Evolutionary conservation across 257 asterid genomes (phyloP), one percentile per base, ranked within the genome.

Genomic region (Schizonepeta tenuifolia): DNA sequence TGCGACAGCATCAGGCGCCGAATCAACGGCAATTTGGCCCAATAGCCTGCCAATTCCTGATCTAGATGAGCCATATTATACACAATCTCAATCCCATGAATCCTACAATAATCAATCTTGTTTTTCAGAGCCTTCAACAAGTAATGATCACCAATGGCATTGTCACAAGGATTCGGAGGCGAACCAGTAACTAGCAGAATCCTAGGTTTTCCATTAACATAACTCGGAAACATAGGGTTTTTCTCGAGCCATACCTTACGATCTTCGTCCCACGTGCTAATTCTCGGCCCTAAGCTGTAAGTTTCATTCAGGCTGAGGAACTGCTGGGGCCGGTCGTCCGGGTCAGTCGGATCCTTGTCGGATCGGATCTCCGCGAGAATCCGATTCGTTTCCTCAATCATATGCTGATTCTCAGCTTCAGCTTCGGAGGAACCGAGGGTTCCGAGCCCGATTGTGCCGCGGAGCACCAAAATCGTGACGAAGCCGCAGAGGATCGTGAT

Each of bases 61-160:
- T 94, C 97, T 81, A 94, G 78, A 79, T 89, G 91, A 15, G 97
- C 98, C 96, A 91, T 91, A 65, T 94, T 91, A 69, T 91, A 91
- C 28, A 91, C 89, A 71, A 91, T 89, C 80, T 94, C 98, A 79
- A 94, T 89, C 77, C 96, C 98, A 72, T 94, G 98, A 58, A 94
- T 82, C 81, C 98, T 83, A 81, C 98, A 94, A 57, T 94, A 94
- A 79, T 94, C 98, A 81, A 94, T 84, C 77, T 94, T 94, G 44
- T 94, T 94, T 91, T 94, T 94, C 69, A 80, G 44, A 22, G 80
- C 71, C 55, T 94, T 94, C 75, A 94, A 75, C 83, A 94, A 63
- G 53, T 94, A 94, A 85, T 94, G 98, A 84, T 93, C 97, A 33
- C 97, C 98, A 73, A 91, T 89, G 1, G 94, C 84, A 74, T 93